Evolutionary conservation across 495 filamentous ascomycete species (phyloP), one percentile per base, ranked within the genome.

Genomic region (Aspergillus panamensis): DNA sequence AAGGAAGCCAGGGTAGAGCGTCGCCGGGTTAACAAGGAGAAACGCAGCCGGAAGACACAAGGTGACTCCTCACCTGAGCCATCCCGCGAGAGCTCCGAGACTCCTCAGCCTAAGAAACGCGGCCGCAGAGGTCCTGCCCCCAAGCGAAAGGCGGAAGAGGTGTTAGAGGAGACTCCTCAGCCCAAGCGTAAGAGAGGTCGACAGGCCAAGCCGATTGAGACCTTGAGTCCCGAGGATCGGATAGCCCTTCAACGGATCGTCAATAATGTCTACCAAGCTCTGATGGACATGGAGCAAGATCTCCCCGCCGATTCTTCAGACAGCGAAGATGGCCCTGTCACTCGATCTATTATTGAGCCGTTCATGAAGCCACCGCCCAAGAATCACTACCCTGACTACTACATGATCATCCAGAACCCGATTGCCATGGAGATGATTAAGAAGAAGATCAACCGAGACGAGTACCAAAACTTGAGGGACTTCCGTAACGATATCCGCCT

Each of bases 361-460:
- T 98, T 98, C 71, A 81, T 97, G 71, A 91, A 91, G 65, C 80
- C 96, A 16, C 92, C 93, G 17, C 85, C 90, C n/a, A 92, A 88
- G 71, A 84, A 83, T 16, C 82, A 88, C 29, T 97, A 93, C 69
- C 87, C 89, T 6, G 92, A 97, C 63, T 98, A 98, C 69, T 97
- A 97, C 71, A 74, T 90, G 69, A 84, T 97, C 70, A 97, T 97
- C 69, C 82, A 86, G 62, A 85, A 87, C 30, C 94, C 94, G 0
- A 96, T 98, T 67, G 90, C 87, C 58, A 95, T 97, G 85, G 91
- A 94, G 37, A 84, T 88, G 72, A 96, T 98, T 65, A 83, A 87
- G 70, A 91, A 87, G 69, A 92, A 89, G 77, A 95, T 98, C 71
- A 96, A 96, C 77, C 90, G 87, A 61, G 87, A 92, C 58, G 89